Percentiles rank a stretch among this genome's conserved stretches.
Evolutionary conservation across 805 yeast species (phyloP).

Genomic region (Starmerella kuoi): DNA sequence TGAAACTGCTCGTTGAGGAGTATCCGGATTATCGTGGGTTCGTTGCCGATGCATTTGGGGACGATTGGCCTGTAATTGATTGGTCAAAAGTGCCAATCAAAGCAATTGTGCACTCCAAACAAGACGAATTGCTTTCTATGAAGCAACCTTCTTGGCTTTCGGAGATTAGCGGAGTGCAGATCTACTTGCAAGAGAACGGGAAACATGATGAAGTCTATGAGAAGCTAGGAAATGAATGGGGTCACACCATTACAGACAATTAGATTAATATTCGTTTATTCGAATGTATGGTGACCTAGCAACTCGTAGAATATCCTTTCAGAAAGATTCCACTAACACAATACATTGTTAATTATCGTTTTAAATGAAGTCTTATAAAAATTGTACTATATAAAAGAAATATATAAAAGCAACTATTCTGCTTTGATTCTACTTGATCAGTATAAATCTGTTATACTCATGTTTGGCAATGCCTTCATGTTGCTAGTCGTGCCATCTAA

Average conservation of each 20-base stretch:
- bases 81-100: conserved; percentile 6
- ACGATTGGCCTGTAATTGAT: conserved; percentile 25
- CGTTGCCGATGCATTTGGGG: conserved; percentile 46
- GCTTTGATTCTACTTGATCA: too few relatives aligned
- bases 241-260: not conserved
- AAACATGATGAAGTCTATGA: conserved; percentile 53
- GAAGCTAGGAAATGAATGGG: conserved; percentile 5
- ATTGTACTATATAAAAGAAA: too few relatives aligned
- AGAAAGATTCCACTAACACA: too few relatives aligned
- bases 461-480: too few relatives aligned
- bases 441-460: too few relatives aligned
- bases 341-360: too few relatives aligned
- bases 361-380: too few relatives aligned
- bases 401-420: too few relatives aligned
- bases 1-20: conserved; percentile 40
- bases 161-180: conserved; percentile 4
- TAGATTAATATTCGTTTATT: too few relatives aligned
- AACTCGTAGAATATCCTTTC: too few relatives aligned
- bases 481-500: too few relatives aligned
- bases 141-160: conserved; percentile 34
- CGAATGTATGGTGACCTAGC: too few relatives aligned
- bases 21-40: conserved; percentile 49
- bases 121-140: conserved; percentile 52
- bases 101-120: conserved; percentile 37
- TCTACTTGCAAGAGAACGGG: conserved; percentile 26